Conservation (phyloP, 2,329 filamentous ascomycete species). For the Aspergillus transmontanensis region DNA sequence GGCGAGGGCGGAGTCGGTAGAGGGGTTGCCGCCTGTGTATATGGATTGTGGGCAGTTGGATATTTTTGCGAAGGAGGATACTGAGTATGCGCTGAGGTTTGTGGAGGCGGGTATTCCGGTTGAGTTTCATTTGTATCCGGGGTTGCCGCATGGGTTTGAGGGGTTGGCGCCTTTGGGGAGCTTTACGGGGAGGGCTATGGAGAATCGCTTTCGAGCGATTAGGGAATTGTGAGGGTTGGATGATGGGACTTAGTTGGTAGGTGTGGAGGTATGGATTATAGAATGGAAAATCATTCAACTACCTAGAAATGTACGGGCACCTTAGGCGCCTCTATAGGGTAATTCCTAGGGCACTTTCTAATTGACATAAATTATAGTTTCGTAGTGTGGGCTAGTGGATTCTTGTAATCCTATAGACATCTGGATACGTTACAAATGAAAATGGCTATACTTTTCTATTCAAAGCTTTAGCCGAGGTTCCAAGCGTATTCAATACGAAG, state of each 20-base stretch:
- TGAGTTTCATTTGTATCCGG: constrained; percentile 50
- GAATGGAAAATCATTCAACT: no score
- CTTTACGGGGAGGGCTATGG: constrained; percentile 15
- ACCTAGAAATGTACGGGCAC: no score
- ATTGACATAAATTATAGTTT: background rate
- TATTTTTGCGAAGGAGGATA: constrained; percentile 43
- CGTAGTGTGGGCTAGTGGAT: background rate
- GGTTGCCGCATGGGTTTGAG: constrained; percentile 47
- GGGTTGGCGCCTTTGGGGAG: constrained; percentile 14
- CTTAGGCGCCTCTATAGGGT: no score
- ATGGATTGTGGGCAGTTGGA: constrained; percentile 49
- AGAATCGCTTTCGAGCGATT: constrained; percentile 13
- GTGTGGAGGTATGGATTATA: background rate
- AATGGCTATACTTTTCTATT: background rate
- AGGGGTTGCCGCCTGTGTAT: constrained; percentile 45
- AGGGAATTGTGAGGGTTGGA: background rate
- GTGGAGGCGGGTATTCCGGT: constrained; percentile 41
- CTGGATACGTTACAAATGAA: background rate
- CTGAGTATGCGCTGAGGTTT: constrained; percentile 44
- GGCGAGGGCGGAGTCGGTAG: constrained; percentile 34
- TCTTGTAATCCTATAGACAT: background rate
- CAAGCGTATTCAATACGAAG: background rate
- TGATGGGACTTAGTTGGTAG: background rate
- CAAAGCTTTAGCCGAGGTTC: background rate
- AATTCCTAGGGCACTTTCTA: no score